These are phyloP conservation scores for Pyrenophora teres DNA, from an alignment of 2,329 filamentous ascomycete species.

Conservation along the genomic window DNA sequence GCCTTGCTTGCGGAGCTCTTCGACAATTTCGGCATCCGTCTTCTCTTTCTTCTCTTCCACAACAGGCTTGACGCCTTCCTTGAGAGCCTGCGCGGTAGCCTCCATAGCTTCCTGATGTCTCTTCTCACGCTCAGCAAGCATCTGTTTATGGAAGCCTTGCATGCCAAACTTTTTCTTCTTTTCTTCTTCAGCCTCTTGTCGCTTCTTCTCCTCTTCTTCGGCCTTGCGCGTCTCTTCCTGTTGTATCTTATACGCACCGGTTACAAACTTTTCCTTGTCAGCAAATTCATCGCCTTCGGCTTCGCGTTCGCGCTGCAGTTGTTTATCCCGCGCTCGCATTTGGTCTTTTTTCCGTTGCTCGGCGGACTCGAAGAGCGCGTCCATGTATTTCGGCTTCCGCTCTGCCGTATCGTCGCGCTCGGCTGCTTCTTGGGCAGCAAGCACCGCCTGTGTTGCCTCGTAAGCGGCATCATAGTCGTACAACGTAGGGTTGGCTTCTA, in stretches of 20 bases:
- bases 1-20: constrained; percentile 67
- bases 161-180: constrained; percentile 72
- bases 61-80: constrained; percentile 41
- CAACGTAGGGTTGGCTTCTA: constrained; percentile 71
- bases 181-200: constrained; percentile 68
- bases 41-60: constrained; percentile 42
- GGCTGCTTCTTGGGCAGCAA: constrained; percentile 61
- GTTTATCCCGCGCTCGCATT: constrained; percentile 78
- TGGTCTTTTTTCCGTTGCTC: constrained; percentile 78
- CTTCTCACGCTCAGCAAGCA: constrained; percentile 72
- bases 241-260: constrained; percentile 79
- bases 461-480: constrained; percentile 88
- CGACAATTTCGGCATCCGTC: constrained; percentile 67
- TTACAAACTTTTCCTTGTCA: constrained; percentile 86
- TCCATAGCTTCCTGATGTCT: constrained; percentile 71
- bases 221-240: constrained; percentile 73
- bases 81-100: constrained; percentile 59
- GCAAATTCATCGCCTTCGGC: constrained; percentile 80
- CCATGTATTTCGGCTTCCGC: constrained; percentile 78
- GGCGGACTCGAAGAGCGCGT: constrained; percentile 71
- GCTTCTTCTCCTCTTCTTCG: constrained; percentile 71
- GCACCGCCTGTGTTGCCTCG: constrained; percentile 68
- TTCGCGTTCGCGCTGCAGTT: constrained; percentile 76
- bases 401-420: constrained; percentile 60
- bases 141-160: constrained; percentile 76